phyloP scores from a whole-genome alignment of 164 flowering plant genomes.

The Annona squamosa region DNA sequence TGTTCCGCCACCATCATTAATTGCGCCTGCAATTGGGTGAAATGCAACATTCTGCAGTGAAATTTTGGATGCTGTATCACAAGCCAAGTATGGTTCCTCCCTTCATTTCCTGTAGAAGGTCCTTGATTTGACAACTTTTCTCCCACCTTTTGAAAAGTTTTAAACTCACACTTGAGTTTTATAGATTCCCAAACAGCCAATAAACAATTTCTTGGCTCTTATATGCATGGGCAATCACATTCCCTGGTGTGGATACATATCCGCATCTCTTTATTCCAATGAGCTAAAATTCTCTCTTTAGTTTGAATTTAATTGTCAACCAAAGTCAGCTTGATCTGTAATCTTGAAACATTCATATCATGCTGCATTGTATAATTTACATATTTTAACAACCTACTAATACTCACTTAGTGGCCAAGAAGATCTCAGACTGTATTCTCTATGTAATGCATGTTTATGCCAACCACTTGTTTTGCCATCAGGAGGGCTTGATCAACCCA shows the following conservation, averaged over 20 bases:
- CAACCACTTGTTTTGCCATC: conserved; percentile 4
- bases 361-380: not conserved
- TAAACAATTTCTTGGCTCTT: no score
- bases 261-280: not conserved
- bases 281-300: not conserved
- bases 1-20: no score
- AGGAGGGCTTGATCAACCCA: conserved; percentile 95
- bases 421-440: not conserved
- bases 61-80: no score
- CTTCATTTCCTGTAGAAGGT: no score
- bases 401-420: not conserved
- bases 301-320: not conserved
- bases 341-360: not conserved
- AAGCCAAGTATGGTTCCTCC: no score
- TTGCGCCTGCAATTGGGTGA: no score
- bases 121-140: no score
- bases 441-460: not conserved
- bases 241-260: not conserved
- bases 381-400: not conserved
- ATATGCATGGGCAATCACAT: no score
- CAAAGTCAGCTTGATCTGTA: not conserved
- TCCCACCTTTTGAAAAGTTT: no score
- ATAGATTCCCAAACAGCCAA: no score
- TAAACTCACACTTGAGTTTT: no score
- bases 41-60: no score